phyloP scores from a whole-genome alignment of 2,329 filamentous ascomycete genomes.

The Blumeriella jaapii region DNA sequence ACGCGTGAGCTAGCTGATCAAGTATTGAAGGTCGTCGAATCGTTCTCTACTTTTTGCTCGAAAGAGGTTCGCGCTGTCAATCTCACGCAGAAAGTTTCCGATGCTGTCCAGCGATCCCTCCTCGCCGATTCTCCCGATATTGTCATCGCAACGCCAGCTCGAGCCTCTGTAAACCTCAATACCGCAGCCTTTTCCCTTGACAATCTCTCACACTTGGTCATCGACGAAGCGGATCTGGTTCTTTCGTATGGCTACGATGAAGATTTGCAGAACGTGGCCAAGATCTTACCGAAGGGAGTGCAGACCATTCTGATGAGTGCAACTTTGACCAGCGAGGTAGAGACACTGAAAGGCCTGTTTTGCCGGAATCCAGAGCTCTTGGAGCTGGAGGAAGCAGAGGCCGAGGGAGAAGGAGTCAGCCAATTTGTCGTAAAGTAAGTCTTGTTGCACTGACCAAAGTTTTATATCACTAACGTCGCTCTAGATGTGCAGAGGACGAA shows the following conservation, averaged over 20 bases:
- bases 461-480: conserved; percentile 13
- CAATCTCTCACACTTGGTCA: conserved; percentile 60
- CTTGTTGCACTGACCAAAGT: neutral
- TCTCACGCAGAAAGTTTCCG: conserved; percentile 80
- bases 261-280: conserved; percentile 70
- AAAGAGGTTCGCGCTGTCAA: conserved; percentile 77
- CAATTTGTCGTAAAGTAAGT: conserved; percentile 75
- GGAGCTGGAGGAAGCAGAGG: conserved; percentile 73
- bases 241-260: conserved; percentile 90
- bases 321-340: conserved; percentile 78
- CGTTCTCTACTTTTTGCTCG: conserved; percentile 70
- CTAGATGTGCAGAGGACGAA: conserved; percentile 82
- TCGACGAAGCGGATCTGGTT: conserved; percentile 91
- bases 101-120: conserved; percentile 76
- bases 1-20: conserved; percentile 92
- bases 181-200: conserved; percentile 59
- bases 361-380: conserved; percentile 69
- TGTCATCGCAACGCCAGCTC: conserved; percentile 81
- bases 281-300: conserved; percentile 68
- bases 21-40: conserved; percentile 66
- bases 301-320: conserved; percentile 93
- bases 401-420: conserved; percentile 62
- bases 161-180: conserved; percentile 68
- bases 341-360: conserved; percentile 75
- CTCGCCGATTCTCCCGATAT: conserved; percentile 80